Evolutionary conservation across 495 filamentous ascomycete species (phyloP).

Genomic region (Penicillium atrosanguineum): DNA sequence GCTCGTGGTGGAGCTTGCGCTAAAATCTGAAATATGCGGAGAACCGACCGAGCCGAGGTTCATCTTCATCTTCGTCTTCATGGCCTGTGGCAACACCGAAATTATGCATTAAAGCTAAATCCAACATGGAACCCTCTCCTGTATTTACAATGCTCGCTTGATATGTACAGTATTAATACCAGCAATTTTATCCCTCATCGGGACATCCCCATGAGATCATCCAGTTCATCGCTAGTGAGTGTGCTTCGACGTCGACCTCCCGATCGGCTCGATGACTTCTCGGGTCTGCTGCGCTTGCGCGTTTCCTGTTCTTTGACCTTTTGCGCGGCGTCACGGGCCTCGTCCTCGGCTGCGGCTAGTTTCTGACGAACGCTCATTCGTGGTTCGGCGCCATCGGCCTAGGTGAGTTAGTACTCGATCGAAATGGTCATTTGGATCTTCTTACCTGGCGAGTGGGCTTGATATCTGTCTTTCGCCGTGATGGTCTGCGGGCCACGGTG

Average conservation of each 20-base stretch:
- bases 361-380: slow-evolving; percentile 43
- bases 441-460: slow-evolving; percentile 36
- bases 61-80: background rate
- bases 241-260: slow-evolving; percentile 64
- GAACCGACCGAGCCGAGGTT: slow-evolving; percentile 8
- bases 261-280: slow-evolving; percentile 39
- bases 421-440: background rate
- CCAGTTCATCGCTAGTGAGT: slow-evolving; percentile 68
- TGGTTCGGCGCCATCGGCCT: slow-evolving; percentile 17
- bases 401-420: slow-evolving; percentile 14
- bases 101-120: background rate
- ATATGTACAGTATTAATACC: slow-evolving; percentile 12
- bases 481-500: slow-evolving; percentile 34
- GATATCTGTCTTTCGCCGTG: slow-evolving; percentile 32
- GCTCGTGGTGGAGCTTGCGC: background rate
- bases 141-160: slow-evolving; percentile 25
- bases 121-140: background rate
- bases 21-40: slow-evolving; percentile 3
- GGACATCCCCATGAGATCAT: slow-evolving; percentile 54
- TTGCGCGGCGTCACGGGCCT: slow-evolving; percentile 41
- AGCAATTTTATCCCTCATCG: slow-evolving; percentile 9
- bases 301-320: slow-evolving; percentile 42
- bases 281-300: slow-evolving; percentile 43
- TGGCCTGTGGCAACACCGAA: background rate
- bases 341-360: slow-evolving; percentile 44